Base-by-base conservation (phyloP, 129 eudicot genomes). In the Flaveria sonorensis region DNA sequence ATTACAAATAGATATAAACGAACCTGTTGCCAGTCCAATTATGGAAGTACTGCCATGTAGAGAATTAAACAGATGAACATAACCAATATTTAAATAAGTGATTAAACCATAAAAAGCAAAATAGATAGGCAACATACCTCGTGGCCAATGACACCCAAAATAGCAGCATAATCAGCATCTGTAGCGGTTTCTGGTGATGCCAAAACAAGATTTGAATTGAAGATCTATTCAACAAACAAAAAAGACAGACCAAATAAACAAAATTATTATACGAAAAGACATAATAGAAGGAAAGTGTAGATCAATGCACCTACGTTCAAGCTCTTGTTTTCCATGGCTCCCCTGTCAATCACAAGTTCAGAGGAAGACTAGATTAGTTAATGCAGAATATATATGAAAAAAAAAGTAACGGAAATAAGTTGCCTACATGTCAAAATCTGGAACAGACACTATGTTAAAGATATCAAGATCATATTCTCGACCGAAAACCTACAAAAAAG, bases 21-120 rank as follows among this genome's bases (percentile, higher is more conserved):
- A 72, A 94, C 99, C 99, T 89, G 92, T 94, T 94, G 77, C 99
- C 99, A 0, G 99, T 94, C 99, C 99, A 94, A 76, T 94, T 94
- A 88, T 94, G 99, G 64, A 91, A 91, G 68, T 94, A 94, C 99
- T 94, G 88, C 86, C 84, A 70, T 14, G 67, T 16, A 77, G 59
- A 73, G 47, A 79, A 15, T 21, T 65, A 81, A 81, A 24, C 6
- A 72, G 40, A 15, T n/a, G 40, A 23, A 48, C 13, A 61, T 73
- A n/a, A 16, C 42, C 50, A 24, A 60, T 3, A 21, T 13, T 39
- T 47, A 56, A 56, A 12, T 40, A 7, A n/a, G 48, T 42, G 9
- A 24, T 10, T 57, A 15, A n/a, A 28, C 50, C 3, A n/a, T 9
- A 16, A 32, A 39, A 63, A 28, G 10, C 51, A 4, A 8, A 15